phyloP scores from a whole-genome alignment of 257 asterid genomes.

The Phtheirospermum japonicum region DNA sequence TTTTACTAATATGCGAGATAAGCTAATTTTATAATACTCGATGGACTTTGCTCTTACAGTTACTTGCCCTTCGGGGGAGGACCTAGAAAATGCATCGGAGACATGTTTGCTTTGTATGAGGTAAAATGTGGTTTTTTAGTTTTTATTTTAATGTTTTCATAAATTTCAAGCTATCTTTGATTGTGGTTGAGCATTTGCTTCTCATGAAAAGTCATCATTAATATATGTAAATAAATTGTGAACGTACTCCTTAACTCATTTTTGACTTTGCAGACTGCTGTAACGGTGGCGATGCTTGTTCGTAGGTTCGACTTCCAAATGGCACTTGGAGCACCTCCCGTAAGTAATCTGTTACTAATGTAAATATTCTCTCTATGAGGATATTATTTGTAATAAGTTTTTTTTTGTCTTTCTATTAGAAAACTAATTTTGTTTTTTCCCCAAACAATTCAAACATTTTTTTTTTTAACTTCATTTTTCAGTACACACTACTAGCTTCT shows the following conservation, averaged over 20 bases:
- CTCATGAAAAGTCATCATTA: too few species aligned
- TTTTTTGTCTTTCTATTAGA: too few species aligned
- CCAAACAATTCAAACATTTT: too few species aligned
- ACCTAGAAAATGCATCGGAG: slow-evolving; percentile 96
- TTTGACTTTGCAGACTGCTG: slow-evolving; percentile 58
- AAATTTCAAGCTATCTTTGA: not conserved
- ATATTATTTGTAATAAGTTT: too few species aligned
- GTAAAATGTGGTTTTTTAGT: slow-evolving; percentile 45
- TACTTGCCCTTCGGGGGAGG: slow-evolving; percentile 99
- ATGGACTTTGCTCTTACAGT: slow-evolving; percentile 42
- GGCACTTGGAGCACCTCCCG: slow-evolving; percentile 96
- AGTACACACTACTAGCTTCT: too few species aligned
- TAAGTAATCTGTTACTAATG: slow-evolving; percentile 45
- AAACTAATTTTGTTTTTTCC: too few species aligned
- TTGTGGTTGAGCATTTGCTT: slow-evolving; percentile 5
- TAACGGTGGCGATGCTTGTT: slow-evolving; percentile 90
- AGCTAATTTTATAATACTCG: slow-evolving; percentile 20
- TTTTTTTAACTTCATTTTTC: too few species aligned
- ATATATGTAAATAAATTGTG: too few species aligned
- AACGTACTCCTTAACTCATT: too few species aligned
- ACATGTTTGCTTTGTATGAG: slow-evolving; percentile 97
- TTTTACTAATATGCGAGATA: not conserved
- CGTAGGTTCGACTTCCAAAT: slow-evolving; percentile 81
- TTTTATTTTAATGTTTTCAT: slow-evolving; percentile 13
- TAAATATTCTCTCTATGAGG: too few species aligned